Conservation (phyloP, 805 yeast species). For the Candida tallmaniae region DNA sequence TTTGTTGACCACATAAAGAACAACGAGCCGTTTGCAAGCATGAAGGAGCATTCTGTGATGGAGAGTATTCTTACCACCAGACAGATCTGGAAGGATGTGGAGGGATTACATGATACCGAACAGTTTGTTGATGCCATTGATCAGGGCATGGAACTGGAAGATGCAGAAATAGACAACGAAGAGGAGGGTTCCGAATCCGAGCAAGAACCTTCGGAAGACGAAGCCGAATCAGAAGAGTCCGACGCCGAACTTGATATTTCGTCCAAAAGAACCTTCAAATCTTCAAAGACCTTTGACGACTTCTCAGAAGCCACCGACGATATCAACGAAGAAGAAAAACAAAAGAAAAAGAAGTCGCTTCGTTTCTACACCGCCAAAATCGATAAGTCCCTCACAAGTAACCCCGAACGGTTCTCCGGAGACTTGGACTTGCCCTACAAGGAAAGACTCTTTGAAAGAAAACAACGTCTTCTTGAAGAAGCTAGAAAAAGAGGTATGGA, state of each 20-base stretch:
- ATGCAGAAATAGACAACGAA: slow-evolving; percentile 24
- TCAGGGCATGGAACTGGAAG: slow-evolving; percentile 21
- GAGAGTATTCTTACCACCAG: slow-evolving; percentile 74
- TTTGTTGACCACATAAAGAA: slow-evolving; percentile 52
- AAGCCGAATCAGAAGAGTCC: slow-evolving; percentile 15
- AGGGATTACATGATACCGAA: slow-evolving; percentile 18
- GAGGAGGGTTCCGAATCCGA: slow-evolving; percentile 13
- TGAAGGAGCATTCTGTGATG: slow-evolving; percentile 91
- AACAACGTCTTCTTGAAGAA: slow-evolving; percentile 79
- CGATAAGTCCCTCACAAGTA: slow-evolving; percentile 73
- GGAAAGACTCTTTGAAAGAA: slow-evolving; percentile 87
- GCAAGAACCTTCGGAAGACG: slow-evolving; percentile 13
- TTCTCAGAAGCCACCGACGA: slow-evolving; percentile 70
- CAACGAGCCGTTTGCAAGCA: slow-evolving; percentile 48
- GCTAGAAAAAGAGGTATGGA: slow-evolving; percentile 76
- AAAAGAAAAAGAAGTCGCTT: slow-evolving; percentile 70
- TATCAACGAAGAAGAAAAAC: slow-evolving; percentile 83
- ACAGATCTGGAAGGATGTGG: slow-evolving; percentile 88
- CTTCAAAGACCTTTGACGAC: slow-evolving; percentile 37
- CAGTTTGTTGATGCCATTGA: slow-evolving; percentile 11
- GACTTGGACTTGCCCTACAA: slow-evolving; percentile 89
- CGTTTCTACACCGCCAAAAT: slow-evolving; percentile 96
- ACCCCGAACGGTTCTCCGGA: slow-evolving; percentile 50
- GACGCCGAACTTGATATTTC: slow-evolving; percentile 40
- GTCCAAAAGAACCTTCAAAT: slow-evolving; percentile 48